A percentile compares a stretch with the other conserved stretches of the same genome.
Evolutionary conservation across 2,329 filamentous ascomycete genomes (phyloP).

Genomic region (Apiospora hydei): DNA sequence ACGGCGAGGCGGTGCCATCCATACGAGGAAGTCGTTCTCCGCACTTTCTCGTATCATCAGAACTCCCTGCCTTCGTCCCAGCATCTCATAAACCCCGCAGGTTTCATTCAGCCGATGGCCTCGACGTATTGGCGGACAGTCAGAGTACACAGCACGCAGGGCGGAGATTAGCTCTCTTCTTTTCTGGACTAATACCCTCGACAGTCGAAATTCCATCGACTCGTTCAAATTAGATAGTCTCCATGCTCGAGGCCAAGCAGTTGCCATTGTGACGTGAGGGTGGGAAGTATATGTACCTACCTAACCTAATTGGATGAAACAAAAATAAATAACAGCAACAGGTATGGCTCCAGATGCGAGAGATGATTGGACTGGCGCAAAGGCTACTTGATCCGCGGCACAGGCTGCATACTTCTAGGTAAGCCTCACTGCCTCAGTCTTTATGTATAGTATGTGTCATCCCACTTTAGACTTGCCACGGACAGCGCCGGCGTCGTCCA

Average conservation of each 20-base stretch:
- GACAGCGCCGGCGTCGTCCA: not conserved
- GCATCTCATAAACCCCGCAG: not conserved
- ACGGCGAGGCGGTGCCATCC: conserved; percentile 4
- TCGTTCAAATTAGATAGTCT: not conserved
- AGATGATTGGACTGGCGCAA: not conserved
- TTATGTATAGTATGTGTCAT: too few species aligned
- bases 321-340: not conserved
- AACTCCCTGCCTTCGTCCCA: not conserved
- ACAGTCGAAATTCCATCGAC: not conserved
- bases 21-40: not conserved
- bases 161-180: not conserved
- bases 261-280: not conserved
- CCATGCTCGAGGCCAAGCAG: not conserved
- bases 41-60: not conserved
- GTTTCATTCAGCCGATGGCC: not conserved
- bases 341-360: not conserved
- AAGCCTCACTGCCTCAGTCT: too few species aligned
- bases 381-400: not conserved
- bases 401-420: not conserved
- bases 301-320: not conserved
- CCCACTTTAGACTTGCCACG: not conserved
- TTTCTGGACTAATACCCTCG: not conserved
- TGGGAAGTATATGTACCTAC: not conserved
- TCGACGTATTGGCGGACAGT: not conserved
- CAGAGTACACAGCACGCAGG: not conserved